Conservation (phyloP, 2,329 filamentous ascomycete genomes). For the Fusarium albosuccineum region DNA sequence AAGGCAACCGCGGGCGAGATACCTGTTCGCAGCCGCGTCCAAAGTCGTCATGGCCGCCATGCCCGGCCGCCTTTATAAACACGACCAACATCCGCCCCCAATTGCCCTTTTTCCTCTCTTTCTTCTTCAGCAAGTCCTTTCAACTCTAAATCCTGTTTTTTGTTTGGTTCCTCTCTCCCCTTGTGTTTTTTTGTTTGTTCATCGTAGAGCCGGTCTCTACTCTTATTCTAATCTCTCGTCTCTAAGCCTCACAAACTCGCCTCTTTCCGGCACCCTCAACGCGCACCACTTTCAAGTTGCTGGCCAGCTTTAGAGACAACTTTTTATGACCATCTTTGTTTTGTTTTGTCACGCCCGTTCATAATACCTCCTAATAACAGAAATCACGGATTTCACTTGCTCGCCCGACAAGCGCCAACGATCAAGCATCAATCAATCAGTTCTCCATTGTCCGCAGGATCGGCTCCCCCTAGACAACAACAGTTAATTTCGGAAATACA, state of each 20-base stretch:
- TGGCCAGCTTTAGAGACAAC: conserved; percentile 56
- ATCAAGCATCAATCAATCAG: conserved; percentile 43
- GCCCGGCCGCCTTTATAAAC: conserved; percentile 46
- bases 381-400: conserved; percentile 68
- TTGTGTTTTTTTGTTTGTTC: conserved; percentile 56
- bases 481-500: conserved; percentile 36
- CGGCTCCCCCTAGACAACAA: conserved; percentile 49
- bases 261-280: conserved; percentile 30
- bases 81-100: conserved; percentile 50
- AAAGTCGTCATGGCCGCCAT: conserved; percentile 26
- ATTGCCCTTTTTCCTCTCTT: conserved; percentile 54
- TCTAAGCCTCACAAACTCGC: conserved; percentile 44
- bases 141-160: conserved; percentile 68
- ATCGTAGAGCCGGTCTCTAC: conserved; percentile 69
- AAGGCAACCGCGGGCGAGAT: conserved; percentile 20
- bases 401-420: conserved; percentile 54
- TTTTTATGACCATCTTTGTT: conserved; percentile 35
- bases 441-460: conserved; percentile 44
- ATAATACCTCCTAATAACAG: conserved; percentile 59
- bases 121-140: conserved; percentile 75
- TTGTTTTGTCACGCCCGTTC: conserved; percentile 43
- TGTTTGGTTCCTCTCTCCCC: conserved; percentile 55
- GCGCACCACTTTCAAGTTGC: conserved; percentile 51
- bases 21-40: conserved; percentile 4
- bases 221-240: conserved; percentile 51